phyloP scores from a whole-genome alignment of 176 grass and related monocot species.

The Hyparrhenia diplandra region DNA sequence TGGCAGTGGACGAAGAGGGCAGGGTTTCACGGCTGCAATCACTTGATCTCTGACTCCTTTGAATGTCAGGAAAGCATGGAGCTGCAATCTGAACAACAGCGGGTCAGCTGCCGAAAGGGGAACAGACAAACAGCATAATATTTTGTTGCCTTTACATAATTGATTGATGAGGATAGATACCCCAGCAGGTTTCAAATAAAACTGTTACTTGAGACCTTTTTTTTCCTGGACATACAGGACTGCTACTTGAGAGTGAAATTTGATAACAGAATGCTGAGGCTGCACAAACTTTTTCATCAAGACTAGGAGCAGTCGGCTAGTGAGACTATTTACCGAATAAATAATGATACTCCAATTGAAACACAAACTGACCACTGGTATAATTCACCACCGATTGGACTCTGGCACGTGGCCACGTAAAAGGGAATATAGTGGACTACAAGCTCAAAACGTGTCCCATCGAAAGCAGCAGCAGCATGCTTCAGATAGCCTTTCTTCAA shows the following conservation, averaged over 20 bases:
- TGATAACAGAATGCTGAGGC: not conserved
- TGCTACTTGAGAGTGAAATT: not conserved
- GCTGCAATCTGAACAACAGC: constrained; percentile 39
- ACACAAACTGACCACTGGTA: not conserved
- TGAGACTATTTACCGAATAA: not conserved
- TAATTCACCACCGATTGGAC: constrained; percentile 3
- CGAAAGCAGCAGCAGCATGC: constrained; percentile 36
- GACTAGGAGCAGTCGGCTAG: not conserved
- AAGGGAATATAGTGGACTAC: constrained; percentile 38
- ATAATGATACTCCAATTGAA: not conserved
- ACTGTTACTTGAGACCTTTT: too few species aligned
- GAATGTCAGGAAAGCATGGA: constrained; percentile 31
- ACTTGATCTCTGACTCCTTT: constrained; percentile 31
- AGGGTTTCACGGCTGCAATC: constrained; percentile 40
- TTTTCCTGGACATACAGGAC: too few species aligned
- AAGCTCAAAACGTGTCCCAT: constrained; percentile 36
- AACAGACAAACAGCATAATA: constrained; percentile 22
- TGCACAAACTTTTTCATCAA: not conserved
- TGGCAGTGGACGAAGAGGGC: constrained; percentile 30
- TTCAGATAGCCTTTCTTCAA: constrained; percentile 37
- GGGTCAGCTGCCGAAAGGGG: constrained; percentile 23
- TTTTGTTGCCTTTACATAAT: constrained; percentile 10
- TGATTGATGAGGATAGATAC: too few species aligned
- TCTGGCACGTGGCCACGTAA: constrained; percentile 25
- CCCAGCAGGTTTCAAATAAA: too few species aligned